Conservation (phyloP, 1,284 basidiomycete genomes). For the Pterulicium gracile region DNA sequence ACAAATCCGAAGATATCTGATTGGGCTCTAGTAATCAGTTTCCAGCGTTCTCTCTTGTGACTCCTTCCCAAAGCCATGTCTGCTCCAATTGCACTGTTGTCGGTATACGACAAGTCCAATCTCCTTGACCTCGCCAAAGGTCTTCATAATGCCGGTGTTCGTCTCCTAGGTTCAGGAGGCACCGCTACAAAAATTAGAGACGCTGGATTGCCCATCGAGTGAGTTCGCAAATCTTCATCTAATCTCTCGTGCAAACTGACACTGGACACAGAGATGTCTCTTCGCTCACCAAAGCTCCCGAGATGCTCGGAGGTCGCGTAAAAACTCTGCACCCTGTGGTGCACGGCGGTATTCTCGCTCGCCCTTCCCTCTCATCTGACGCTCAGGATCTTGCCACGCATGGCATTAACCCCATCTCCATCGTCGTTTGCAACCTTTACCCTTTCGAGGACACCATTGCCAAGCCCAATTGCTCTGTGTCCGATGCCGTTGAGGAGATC, state of each 20-base stretch:
- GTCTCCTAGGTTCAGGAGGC: slow-evolving; percentile 89
- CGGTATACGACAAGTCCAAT: slow-evolving; percentile 95
- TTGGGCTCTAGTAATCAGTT: too few species aligned
- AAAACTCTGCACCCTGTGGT: slow-evolving; percentile 99
- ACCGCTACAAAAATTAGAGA: slow-evolving; percentile 98
- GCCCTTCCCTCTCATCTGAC: slow-evolving; percentile 73
- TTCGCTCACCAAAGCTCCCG: slow-evolving; percentile 97
- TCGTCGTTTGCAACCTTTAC: slow-evolving; percentile 99
- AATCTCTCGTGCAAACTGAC: too few species aligned
- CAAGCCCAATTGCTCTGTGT: slow-evolving; percentile 82
- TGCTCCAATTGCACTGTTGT: slow-evolving; percentile 63
- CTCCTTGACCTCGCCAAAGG: slow-evolving; percentile 85
- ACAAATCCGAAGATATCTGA: too few species aligned
- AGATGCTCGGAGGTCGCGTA: slow-evolving; percentile 97
- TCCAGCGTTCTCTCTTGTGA: too few species aligned
- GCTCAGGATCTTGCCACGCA: slow-evolving; percentile 74
- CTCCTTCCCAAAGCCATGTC: background rate
- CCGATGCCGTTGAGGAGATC: slow-evolving; percentile 94
- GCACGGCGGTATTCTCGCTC: slow-evolving; percentile 93
- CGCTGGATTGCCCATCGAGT: slow-evolving; percentile 87
- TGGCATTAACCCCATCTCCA: slow-evolving; percentile 80
- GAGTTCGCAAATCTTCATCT: slow-evolving; percentile 22
- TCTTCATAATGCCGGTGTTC: slow-evolving; percentile 74
- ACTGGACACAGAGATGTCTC: slow-evolving; percentile 90
- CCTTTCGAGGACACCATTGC: slow-evolving; percentile 91